A percentile compares a stretch with the other conserved stretches of the same genome.
phyloP scores from a whole-genome alignment of 768 basidiomycete species.

The Lactarius psammicola region DNA sequence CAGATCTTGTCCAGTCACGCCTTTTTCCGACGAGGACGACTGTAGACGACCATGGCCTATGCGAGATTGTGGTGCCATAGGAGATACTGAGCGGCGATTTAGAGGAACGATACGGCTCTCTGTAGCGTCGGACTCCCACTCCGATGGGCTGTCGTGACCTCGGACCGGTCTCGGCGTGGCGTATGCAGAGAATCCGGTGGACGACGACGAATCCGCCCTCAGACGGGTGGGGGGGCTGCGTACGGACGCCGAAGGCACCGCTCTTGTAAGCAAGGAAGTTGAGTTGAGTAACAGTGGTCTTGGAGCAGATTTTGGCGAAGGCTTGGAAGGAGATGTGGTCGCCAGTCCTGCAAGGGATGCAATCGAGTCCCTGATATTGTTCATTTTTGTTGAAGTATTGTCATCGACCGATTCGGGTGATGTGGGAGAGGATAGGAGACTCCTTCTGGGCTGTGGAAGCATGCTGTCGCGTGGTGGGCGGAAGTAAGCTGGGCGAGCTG shows the following conservation, averaged over 20 bases:
- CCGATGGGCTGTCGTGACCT: conserved; percentile 42
- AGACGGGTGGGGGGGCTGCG: conserved; percentile 29
- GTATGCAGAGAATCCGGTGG: conserved; percentile 62
- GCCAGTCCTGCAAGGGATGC: conserved; percentile 41
- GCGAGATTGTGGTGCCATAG: conserved; percentile 49
- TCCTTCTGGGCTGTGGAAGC: conserved; percentile 38
- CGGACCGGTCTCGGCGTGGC: conserved; percentile 42
- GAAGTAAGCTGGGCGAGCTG: conserved; percentile 57
- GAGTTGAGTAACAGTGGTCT: conserved; percentile 66
- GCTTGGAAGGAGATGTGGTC: conserved; percentile 34
- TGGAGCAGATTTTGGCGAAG: conserved; percentile 52
- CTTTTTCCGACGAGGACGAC: conserved; percentile 37
- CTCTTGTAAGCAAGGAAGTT: conserved; percentile 30
- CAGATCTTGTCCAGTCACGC: conserved; percentile 10
- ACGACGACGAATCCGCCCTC: conserved; percentile 53
- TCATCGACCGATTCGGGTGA: conserved; percentile 29
- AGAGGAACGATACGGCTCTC: conserved; percentile 59
- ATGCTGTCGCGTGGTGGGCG: conserved; percentile 57
- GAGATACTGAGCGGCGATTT: conserved; percentile 66
- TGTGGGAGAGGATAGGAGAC: conserved; percentile 11
- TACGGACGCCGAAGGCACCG: conserved; percentile 26
- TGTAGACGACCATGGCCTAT: conserved; percentile 33
- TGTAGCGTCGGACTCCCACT: conserved; percentile 55
- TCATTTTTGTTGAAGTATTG: conserved; percentile 40
- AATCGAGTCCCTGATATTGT: conserved; percentile 45